These are phyloP conservation scores for Hanseniaspora mollemarum DNA, from an alignment of 805 yeast species.

Conservation along the genomic window DNA sequence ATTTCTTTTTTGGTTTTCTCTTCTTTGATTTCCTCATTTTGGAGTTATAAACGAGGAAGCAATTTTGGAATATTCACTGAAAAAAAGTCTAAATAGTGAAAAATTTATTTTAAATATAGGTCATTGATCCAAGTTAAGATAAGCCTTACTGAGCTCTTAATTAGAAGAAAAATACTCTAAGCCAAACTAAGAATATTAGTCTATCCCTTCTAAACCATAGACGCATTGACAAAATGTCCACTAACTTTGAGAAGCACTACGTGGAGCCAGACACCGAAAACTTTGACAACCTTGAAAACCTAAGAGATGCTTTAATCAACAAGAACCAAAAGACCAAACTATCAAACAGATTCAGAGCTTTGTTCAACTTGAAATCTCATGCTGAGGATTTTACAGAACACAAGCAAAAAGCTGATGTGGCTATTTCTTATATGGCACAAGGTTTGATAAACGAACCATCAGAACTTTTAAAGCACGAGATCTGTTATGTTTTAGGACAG, in stretches of 20 bases:
- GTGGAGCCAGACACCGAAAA: slow-evolving; percentile 30
- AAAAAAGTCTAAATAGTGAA: too few relatives aligned
- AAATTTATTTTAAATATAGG: too few relatives aligned
- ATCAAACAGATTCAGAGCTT: slow-evolving; percentile 84
- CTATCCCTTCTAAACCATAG: neutral
- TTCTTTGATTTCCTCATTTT: too few relatives aligned
- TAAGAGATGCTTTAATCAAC: slow-evolving; percentile 61
- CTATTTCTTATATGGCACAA: slow-evolving; percentile 73
- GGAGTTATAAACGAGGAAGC: too few relatives aligned
- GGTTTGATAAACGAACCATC: slow-evolving; percentile 63
- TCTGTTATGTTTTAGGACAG: slow-evolving; percentile 94
- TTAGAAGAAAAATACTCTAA: too few relatives aligned
- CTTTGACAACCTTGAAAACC: slow-evolving; percentile 42
- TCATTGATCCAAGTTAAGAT: too few relatives aligned
- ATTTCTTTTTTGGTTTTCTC: too few relatives aligned
- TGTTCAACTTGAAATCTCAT: slow-evolving; percentile 76
- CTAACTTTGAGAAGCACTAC: slow-evolving; percentile 30
- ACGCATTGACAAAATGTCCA: slow-evolving; percentile 24
- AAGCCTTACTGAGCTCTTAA: too few relatives aligned
- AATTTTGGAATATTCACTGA: too few relatives aligned
- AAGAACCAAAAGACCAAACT: slow-evolving; percentile 57
- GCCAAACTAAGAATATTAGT: neutral
- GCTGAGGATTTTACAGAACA: slow-evolving; percentile 59
- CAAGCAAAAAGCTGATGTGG: slow-evolving; percentile 45
- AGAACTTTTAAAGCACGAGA: slow-evolving; percentile 91